Evolutionary conservation across 805 yeast genomes (phyloP).

Genomic region (Wickerhamiella alocasiicola): DNA sequence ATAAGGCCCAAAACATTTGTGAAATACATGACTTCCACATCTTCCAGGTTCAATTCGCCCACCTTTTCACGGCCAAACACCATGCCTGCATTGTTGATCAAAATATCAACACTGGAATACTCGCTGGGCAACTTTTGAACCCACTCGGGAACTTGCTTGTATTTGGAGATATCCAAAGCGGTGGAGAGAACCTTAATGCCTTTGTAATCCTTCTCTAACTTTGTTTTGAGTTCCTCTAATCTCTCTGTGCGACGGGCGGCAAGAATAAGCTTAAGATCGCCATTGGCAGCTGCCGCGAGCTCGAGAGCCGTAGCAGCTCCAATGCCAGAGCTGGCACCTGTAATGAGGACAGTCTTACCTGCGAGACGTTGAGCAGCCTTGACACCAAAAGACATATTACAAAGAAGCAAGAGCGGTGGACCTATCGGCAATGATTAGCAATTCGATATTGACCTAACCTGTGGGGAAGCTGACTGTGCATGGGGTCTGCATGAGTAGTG

Average conservation of each 20-base stretch:
- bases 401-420: no score
- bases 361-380: constrained; percentile 71
- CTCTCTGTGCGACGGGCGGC: constrained; percentile 68
- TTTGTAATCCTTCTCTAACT: constrained; percentile 38
- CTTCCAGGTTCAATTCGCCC: constrained; percentile 52
- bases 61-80: constrained; percentile 71
- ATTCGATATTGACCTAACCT: neutral
- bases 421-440: neutral
- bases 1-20: constrained; percentile 85
- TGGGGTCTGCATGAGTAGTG: no score
- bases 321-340: constrained; percentile 97
- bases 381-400: constrained; percentile 47
- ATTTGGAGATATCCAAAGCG: constrained; percentile 45
- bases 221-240: constrained; percentile 37
- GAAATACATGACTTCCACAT: constrained; percentile 62
- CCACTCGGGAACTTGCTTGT: constrained; percentile 35
- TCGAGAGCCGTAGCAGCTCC: constrained; percentile 87
- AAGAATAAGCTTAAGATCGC: constrained; percentile 55
- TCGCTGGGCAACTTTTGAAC: constrained; percentile 41
- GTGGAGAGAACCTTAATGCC: constrained; percentile 34
- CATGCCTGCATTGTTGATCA: constrained; percentile 52
- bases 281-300: constrained; percentile 64
- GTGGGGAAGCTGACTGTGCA: neutral
- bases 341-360: constrained; percentile 66
- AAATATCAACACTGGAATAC: constrained; percentile 45